Base-by-base conservation (phyloP, 768 basidiomycete species). In the Mycena maculata region DNA sequence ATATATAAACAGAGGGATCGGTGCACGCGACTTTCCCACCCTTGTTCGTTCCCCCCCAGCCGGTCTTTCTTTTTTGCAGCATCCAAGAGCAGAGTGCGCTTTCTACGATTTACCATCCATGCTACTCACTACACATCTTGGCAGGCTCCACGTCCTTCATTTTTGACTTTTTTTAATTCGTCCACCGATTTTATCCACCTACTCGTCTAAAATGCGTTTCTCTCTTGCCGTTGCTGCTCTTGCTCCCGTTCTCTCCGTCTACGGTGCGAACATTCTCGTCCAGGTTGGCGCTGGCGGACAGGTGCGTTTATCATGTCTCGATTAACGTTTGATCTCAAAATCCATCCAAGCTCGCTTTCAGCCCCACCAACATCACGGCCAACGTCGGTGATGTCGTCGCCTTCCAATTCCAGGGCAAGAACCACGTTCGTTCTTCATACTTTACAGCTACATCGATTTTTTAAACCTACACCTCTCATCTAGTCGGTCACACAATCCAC, bases 401-500 rank as follows among this genome's bases (percentile, higher is more conserved):
- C 53, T 90, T 89, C 79, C 78, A 83, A 72, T 90, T 88, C 79
- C 76, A 73, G 48, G 68, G 75, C 41, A 84, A 83, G 76, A 86
- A 86, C 73, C 84, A 85, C 69, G 82, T 82, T 63, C 36, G 78
- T 76, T 20, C 27, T 15, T 36, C n/a, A 11, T 28, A 18, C 11
- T 67, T 52, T 48, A 41, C 27, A 16, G 8, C 10, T 33, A 50
- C 27, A n/a, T 49, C 16, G 27, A 20, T 44, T 27, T 28, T 36
- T 62, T 63, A 27, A 36, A 50, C 27, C n/a, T 10, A 28, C 44
- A 49, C 3, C 1, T 23, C 25, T 9, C 33, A 36, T 36, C 45
- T 70, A 89, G 86, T 83, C 87, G 22, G 85, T 87, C 50, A 88
- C 88, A 8, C 87, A 89, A 75, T 89, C 88, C 12, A 85, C 86